Base-by-base conservation (phyloP, 2,329 filamentous ascomycete species). In the Aspergillus quadricinctus region DNA sequence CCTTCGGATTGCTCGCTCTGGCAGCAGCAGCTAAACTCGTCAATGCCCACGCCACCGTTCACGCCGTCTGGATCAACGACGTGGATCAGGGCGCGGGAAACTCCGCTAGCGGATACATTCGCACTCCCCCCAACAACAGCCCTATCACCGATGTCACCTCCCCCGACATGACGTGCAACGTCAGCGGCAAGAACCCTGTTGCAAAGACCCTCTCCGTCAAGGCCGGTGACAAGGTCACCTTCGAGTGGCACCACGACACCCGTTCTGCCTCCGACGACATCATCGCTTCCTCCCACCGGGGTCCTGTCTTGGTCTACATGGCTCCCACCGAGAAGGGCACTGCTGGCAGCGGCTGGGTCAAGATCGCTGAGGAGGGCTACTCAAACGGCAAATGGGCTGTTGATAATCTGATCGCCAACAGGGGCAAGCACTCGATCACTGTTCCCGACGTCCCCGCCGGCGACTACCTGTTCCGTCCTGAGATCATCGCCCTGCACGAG, bases 401-500 rank as follows among this genome's bases (percentile, higher is more conserved):
- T 23, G 52, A 59, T 7, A 62, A 48, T 29, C 57, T 64, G 53
- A 61, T 64, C 50, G 54, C 35, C 43, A 61, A 64, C 57, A 35
- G 27, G 25, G 62, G 62, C 57, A 64, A 64, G 59, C 62, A 64
- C 61, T 62, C 60, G 45, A 45, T 63, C 48, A 62, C 59, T 50
- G 55, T 64, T 27, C 62, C 62, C 52, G 59, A 64, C 31, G 54
- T 64, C 49, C 59, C 61, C 21, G 61, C 62, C 21, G 62, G 62
- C 37, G 43, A 64, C 43, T 64, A 64, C 57, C 61, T 64, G 35
- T 58, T 64, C 56, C 62, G 62, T 17, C 62, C 62, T 8, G 62
- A 63, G 59, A 62, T 64, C 62, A 64, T 64, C 27, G 62, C 56
- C 55, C 61, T 64, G 25, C 62, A 64, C 52, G 59, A 61, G 57